Evolutionary conservation across 192 early-diverging fungal species (phyloP), one percentile per base, ranked within the genome.

Genomic region (Dimargaris cristalligena): DNA sequence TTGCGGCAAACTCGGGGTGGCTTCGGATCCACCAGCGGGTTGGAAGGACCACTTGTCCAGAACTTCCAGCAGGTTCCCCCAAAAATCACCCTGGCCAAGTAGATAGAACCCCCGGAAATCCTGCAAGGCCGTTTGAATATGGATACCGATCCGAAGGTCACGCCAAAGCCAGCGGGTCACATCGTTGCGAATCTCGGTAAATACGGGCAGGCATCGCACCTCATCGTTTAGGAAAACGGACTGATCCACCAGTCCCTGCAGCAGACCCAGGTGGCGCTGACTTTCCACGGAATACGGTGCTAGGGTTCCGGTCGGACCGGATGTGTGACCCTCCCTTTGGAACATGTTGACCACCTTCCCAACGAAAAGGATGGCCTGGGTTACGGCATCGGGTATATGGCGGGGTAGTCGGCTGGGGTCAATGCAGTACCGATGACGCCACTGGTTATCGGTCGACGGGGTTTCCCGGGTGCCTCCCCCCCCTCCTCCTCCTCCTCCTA

Each of bases 101-200:
- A 56, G 14, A 34, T n/a, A 56, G 31, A 28, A 56, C 16, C 29
- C 16, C 20, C 54, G 54, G 32, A 56, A 56, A 9, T 20, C 54
- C 16, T 34, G 23, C 13, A 56, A 23, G 32, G 16, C n/a, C 13
- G 2, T 2, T 23, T 56, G 30, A 20, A 56, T 16, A 13, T 34
- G 54, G 6, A 16, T 14, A 34, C 32, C 54, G 29, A 56, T 56
- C 11, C 23, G 30, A 9, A 56, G 34, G 4, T 56, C 54, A 1
- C n/a, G 32, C 54, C 54, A 56, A 20, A 56, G 18, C 54, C 54
- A 56, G 2, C 54, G 54, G 8, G 54, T 56, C 16, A 56, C 54
- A 4, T 31, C 54, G 28, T 33, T 18, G 31, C 54, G 54, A 14
- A 56, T 20, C 16, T 20, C 31, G 4, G 14, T 29, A 1, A 56